These are phyloP conservation scores for Fusarium subtropicale DNA, from an alignment of 2,329 filamentous ascomycete species.

Conservation along the genomic window DNA sequence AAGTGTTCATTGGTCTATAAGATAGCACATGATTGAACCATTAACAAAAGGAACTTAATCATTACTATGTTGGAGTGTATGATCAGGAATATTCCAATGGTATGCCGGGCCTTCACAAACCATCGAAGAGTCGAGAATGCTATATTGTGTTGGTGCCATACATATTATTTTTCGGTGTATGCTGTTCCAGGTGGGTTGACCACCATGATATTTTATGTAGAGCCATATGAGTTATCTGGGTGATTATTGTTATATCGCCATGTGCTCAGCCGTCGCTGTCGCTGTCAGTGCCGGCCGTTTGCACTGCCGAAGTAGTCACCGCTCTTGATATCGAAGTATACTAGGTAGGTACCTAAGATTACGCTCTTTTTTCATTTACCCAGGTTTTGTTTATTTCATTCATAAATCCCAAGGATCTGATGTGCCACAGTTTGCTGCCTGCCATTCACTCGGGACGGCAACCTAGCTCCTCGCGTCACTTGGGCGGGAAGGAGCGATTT, in stretches of 20 bases:
- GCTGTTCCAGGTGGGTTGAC: no score
- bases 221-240: neutral
- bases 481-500: slow-evolving; percentile 12
- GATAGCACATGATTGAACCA: neutral
- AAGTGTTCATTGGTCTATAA: neutral
- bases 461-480: neutral
- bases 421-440: slow-evolving; percentile 12
- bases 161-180: no score
- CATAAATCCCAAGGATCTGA: neutral
- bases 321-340: neutral
- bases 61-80: neutral
- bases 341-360: neutral
- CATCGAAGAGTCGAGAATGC: neutral
- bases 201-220: neutral
- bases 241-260: neutral
- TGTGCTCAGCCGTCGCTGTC: slow-evolving; percentile 4
- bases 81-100: neutral
- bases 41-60: neutral
- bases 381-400: neutral
- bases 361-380: neutral
- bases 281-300: slow-evolving; percentile 11
- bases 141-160: no score
- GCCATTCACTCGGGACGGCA: slow-evolving; percentile 8
- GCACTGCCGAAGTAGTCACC: slow-evolving; percentile 12
- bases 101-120: neutral